Evolutionary conservation across 805 yeast species (phyloP).

Genomic region (Kluyveromyces dobzhanskii): DNA sequence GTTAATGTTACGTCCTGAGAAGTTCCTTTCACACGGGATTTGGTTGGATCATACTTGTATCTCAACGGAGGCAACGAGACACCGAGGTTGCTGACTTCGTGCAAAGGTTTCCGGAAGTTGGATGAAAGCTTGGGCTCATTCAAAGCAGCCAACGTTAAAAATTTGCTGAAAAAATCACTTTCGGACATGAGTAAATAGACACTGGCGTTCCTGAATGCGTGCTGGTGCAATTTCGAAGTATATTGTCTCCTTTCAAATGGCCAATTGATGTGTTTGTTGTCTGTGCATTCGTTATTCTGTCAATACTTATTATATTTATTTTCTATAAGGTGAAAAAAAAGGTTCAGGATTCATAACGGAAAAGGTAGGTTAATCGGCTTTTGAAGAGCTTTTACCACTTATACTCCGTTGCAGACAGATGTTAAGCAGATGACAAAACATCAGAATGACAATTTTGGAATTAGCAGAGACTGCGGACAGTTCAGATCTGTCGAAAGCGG

Average conservation of each 20-base stretch:
- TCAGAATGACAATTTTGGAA: background rate
- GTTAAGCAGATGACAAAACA: too few species aligned
- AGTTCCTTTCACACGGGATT: conserved; percentile 6
- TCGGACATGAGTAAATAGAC: conserved; percentile 29
- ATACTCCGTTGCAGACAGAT: too few species aligned
- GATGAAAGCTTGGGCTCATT: conserved; percentile 29
- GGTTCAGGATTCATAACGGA: too few species aligned
- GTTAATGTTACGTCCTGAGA: conserved; percentile 19
- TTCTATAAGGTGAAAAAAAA: too few species aligned
- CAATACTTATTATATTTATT: too few species aligned
- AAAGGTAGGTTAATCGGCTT: background rate
- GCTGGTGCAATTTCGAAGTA: too few species aligned
- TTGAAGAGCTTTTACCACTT: background rate
- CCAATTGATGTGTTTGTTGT: too few species aligned
- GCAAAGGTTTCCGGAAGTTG: conserved; percentile 24
- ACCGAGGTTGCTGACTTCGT: conserved; percentile 31
- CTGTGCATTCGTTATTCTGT: too few species aligned
- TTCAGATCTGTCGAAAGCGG: background rate
- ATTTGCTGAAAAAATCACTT: conserved; percentile 40
- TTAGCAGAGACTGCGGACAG: conserved; percentile 1
- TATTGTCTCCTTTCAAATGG: too few species aligned
- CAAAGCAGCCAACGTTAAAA: conserved; percentile 39
- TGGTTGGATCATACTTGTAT: conserved; percentile 30
- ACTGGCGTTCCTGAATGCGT: too few species aligned
- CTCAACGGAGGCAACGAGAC: conserved; percentile 43